Percentiles rank a stretch among this genome's conserved stretches.
phyloP scores from a whole-genome alignment of 257 asterid species.

The Nicotiana paniculata region DNA sequence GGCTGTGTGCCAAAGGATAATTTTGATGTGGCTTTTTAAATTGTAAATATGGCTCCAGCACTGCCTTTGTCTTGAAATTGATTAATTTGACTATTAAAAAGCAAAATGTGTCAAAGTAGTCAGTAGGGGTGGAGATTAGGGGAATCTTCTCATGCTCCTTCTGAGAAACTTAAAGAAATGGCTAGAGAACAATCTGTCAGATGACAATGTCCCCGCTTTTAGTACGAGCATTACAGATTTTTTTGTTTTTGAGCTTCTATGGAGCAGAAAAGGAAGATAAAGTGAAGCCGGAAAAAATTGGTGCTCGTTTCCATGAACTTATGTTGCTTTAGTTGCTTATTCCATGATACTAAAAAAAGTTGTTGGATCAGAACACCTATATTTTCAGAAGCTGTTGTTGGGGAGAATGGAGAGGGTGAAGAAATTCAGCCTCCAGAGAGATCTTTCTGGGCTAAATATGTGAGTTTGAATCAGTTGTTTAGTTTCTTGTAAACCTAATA shows the following conservation, averaged over 20 bases:
- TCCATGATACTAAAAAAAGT: neutral
- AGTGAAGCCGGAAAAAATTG: neutral
- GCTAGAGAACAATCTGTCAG: neutral
- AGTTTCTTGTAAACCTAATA: neutral
- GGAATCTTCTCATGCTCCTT: neutral
- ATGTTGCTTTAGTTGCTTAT: too few species aligned
- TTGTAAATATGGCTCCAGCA: too few species aligned
- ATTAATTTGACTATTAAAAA: neutral
- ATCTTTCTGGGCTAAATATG: slow-evolving; percentile 98
- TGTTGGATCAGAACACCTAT: slow-evolving; percentile 67
- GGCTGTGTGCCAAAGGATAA: neutral
- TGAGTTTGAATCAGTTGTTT: slow-evolving; percentile 30
- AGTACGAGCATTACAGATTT: neutral
- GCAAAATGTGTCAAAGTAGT: neutral
- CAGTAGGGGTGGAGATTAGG: neutral
- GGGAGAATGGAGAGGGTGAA: slow-evolving; percentile 71
- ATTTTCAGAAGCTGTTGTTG: slow-evolving; percentile 60
- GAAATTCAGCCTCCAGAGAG: slow-evolving; percentile 70
- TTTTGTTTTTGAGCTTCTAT: neutral
- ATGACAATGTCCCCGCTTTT: neutral
- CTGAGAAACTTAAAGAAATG: slow-evolving; percentile 10
- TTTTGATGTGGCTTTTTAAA: too few species aligned
- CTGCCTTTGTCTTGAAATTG: neutral
- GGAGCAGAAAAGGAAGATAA: neutral
- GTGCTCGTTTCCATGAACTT: neutral